Conservation (phyloP, 2,329 filamentous ascomycete genomes). For the Clarireedia sp. region DNA sequence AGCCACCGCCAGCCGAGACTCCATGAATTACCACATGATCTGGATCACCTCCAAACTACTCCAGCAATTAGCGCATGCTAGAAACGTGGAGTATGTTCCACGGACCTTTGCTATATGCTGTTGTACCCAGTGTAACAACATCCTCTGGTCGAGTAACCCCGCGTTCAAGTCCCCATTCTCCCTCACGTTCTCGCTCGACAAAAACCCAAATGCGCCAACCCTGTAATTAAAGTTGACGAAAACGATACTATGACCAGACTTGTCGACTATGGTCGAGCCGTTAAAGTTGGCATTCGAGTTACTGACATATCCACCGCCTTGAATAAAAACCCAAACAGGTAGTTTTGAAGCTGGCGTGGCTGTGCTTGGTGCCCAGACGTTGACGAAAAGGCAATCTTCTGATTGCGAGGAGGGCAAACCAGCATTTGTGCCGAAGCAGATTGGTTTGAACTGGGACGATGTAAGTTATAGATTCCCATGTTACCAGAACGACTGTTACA, state of each 20-base stretch:
- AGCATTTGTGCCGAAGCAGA: conserved; percentile 7
- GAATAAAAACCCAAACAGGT: conserved; percentile 48
- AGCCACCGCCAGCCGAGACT: conserved; percentile 39
- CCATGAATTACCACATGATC: conserved; percentile 40
- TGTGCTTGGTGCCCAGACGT: conserved; percentile 37
- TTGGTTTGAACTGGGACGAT: conserved; percentile 5
- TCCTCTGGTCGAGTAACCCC: conserved; percentile 56
- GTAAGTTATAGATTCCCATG: not conserved
- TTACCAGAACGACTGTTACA: not conserved
- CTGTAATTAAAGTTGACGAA: conserved; percentile 57
- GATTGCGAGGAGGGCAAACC: not conserved
- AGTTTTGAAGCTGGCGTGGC: conserved; percentile 36
- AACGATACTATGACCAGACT: conserved; percentile 40
- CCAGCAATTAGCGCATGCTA: not conserved
- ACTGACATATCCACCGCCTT: conserved; percentile 38
- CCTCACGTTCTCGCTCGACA: conserved; percentile 48
- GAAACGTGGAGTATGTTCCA: not conserved
- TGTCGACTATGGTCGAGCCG: conserved; percentile 38
- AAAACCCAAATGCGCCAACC: conserved; percentile 54
- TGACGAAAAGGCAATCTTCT: conserved; percentile 37
- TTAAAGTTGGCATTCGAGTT: conserved; percentile 47
- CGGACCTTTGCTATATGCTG: conserved; percentile 44
- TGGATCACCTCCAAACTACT: conserved; percentile 38
- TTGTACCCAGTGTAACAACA: conserved; percentile 53
- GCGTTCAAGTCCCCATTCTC: conserved; percentile 51